These are phyloP conservation scores for Cardamine occulta DNA, from an alignment of 345 rosid genomes.

Conservation along the genomic window DNA sequence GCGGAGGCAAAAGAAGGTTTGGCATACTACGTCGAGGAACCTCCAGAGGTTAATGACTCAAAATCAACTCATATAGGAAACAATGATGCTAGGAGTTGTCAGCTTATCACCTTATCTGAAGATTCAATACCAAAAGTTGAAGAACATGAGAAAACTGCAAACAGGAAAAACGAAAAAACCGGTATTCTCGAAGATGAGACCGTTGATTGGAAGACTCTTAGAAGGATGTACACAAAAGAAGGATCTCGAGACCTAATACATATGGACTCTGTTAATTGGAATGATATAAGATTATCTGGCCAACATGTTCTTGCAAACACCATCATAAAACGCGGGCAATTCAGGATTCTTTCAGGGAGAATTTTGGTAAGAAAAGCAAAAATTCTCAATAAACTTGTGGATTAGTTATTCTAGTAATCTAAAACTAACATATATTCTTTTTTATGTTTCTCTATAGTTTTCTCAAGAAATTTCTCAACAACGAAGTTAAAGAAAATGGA, in stretches of 20 bases:
- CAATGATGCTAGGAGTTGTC: not conserved
- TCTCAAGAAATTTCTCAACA: constrained; percentile 55
- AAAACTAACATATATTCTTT: not conserved
- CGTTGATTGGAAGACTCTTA: constrained; percentile 57
- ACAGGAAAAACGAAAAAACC: constrained; percentile 30
- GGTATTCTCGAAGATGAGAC: constrained; percentile 21
- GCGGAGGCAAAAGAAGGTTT: constrained; percentile 19
- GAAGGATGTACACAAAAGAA: constrained; percentile 43
- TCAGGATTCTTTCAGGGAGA: constrained; percentile 41
- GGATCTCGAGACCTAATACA: constrained; percentile 37
- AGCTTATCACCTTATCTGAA: not conserved
- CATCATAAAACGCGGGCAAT: constrained; percentile 63
- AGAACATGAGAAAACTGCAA: constrained; percentile 1
- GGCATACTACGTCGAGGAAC: constrained; percentile 24
- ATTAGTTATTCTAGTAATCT: not conserved
- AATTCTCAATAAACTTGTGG: too few relatives aligned
- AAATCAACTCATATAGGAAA: not conserved
- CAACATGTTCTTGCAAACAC: constrained; percentile 32
- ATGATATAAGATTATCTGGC: constrained; percentile 51
- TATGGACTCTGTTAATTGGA: constrained; percentile 70
- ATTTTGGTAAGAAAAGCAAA: constrained; percentile 60
- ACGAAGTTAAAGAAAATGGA: constrained; percentile 46
- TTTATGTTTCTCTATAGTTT: not conserved
- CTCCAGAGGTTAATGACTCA: too few relatives aligned
- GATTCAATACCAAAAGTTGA: not conserved